Conservation (phyloP, 768 basidiomycete species). For the Lactifluus piperatus region DNA sequence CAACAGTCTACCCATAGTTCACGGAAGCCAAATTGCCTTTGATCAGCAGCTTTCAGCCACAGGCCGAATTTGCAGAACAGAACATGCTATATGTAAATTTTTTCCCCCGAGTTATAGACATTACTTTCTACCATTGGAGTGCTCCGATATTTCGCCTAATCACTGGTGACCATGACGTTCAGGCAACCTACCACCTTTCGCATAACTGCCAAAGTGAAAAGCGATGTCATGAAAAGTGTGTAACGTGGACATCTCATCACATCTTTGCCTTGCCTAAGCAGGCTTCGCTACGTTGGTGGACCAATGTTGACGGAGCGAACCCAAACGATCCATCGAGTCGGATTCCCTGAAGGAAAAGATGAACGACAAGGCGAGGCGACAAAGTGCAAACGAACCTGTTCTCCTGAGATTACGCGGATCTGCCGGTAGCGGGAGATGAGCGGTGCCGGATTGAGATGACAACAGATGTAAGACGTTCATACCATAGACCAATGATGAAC, state of each 20-base stretch:
- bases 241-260: constrained; percentile 23
- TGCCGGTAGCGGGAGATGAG: constrained; percentile 24
- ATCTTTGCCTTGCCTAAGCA: constrained; percentile 60
- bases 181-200: background rate
- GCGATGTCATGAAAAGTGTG: background rate
- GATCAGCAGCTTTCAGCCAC: background rate
- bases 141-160: background rate
- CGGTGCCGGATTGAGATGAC: constrained; percentile 2
- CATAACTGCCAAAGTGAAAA: background rate
- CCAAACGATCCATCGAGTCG: constrained; percentile 69
- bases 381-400: constrained; percentile 45
- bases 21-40: background rate
- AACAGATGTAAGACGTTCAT: constrained; percentile 20
- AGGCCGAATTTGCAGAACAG: background rate
- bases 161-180: background rate
- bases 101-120: background rate
- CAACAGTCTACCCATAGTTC: background rate
- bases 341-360: constrained; percentile 40
- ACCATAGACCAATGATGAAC: constrained; percentile 93
- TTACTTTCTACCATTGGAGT: background rate
- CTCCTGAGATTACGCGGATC: constrained; percentile 79
- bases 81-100: background rate
- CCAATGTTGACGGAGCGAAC: constrained; percentile 77
- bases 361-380: background rate
- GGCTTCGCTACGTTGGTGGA: constrained; percentile 60